Percentiles rank a stretch among this genome's conserved stretches.
Conservation (phyloP, 2,329 filamentous ascomycete genomes). For the Ilyonectria mors-panacis region DNA sequence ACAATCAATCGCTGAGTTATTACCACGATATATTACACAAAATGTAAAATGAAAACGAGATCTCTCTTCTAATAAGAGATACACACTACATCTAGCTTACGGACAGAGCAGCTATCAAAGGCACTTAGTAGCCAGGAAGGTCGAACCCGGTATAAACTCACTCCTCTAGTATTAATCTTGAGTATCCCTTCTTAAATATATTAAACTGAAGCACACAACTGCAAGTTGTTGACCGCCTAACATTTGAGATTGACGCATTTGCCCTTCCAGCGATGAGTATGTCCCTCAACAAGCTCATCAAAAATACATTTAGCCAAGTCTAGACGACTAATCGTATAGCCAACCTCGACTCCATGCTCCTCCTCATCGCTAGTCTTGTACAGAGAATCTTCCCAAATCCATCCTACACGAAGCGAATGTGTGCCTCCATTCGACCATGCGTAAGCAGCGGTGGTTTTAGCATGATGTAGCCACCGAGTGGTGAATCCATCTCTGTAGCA, state of each 20-base stretch:
- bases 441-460: constrained; percentile 14
- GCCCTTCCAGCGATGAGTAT: constrained; percentile 10
- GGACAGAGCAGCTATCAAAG: too few species aligned
- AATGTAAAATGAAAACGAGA: too few species aligned
- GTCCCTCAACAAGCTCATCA: constrained; percentile 8
- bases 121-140: too few species aligned
- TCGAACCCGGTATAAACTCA: too few species aligned
- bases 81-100: too few species aligned
- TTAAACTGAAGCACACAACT: not conserved
- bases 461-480: constrained; percentile 14
- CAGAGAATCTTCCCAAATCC: constrained; percentile 14
- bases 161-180: too few species aligned
- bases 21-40: too few species aligned
- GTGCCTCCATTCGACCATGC: constrained; percentile 7
- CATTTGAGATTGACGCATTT: constrained; percentile 15
- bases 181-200: too few species aligned
- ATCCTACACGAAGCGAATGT: constrained; percentile 4
- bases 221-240: not conserved
- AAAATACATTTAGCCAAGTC: constrained; percentile 18
- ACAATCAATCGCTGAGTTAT: too few species aligned
- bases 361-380: not conserved
- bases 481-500: constrained; percentile 1
- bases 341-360: constrained; percentile 7
- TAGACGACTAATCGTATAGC: constrained; percentile 12
- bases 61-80: too few species aligned